phyloP scores from a whole-genome alignment of 2,329 filamentous ascomycete species.

The Westerdykella aurantiaca region DNA sequence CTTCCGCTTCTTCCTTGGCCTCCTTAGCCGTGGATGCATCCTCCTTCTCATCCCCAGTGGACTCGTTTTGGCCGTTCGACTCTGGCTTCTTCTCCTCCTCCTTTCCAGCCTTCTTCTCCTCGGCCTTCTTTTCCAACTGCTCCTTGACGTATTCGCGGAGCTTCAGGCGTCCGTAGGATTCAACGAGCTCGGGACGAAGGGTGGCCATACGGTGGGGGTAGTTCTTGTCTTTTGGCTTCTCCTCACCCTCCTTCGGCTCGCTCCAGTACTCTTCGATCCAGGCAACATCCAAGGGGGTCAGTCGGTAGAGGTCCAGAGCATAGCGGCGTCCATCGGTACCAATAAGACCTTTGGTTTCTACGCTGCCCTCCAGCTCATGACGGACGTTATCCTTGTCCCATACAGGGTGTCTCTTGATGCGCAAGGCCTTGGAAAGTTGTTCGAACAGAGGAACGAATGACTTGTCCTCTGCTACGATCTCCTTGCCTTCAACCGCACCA shows the following conservation, averaged over 20 bases:
- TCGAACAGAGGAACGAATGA: slow-evolving; percentile 78
- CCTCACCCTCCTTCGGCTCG: slow-evolving; percentile 44
- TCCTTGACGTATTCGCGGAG: slow-evolving; percentile 83
- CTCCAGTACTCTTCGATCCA: slow-evolving; percentile 77
- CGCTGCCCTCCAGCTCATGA: slow-evolving; percentile 88
- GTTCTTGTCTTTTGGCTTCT: slow-evolving; percentile 44
- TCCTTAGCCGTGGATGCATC: slow-evolving; percentile 26
- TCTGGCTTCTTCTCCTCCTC: slow-evolving; percentile 33
- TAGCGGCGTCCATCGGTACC: slow-evolving; percentile 96
- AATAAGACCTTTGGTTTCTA: slow-evolving; percentile 96
- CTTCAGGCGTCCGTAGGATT: slow-evolving; percentile 75
- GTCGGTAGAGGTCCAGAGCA: slow-evolving; percentile 90
- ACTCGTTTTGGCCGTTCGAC: background rate
- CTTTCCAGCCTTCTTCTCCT: slow-evolving; percentile 26
- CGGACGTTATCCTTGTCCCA: slow-evolving; percentile 95
- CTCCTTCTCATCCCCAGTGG: slow-evolving; percentile 20
- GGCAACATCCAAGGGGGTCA: slow-evolving; percentile 82
- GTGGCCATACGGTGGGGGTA: slow-evolving; percentile 98
- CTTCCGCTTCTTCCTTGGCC: slow-evolving; percentile 32
- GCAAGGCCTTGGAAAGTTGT: slow-evolving; percentile 83
- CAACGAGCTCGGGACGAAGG: slow-evolving; percentile 81
- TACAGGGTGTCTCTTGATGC: slow-evolving; percentile 89
- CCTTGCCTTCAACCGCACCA: slow-evolving; percentile 94
- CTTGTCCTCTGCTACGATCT: slow-evolving; percentile 85
- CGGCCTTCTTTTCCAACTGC: slow-evolving; percentile 52